Evolutionary conservation across 1,284 basidiomycete species (phyloP), one percentile per base, ranked within the genome.

Genomic region (Mycosarcoma maydis): DNA sequence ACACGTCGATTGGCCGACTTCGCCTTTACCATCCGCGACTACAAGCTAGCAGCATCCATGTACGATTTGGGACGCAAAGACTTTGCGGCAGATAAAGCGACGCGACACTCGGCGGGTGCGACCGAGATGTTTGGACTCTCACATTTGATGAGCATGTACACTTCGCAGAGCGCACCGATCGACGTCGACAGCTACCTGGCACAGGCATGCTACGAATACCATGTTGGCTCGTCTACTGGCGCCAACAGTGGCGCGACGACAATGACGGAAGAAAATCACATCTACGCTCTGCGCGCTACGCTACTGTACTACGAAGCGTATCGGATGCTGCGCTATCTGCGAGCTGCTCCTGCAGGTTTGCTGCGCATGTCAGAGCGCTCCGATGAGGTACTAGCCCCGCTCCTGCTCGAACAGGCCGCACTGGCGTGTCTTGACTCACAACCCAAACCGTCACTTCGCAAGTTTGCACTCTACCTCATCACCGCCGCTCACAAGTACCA

Each of bases 11-110:
- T 98, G 2, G 95, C 94, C 9, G 96, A 99, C 81, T 94, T 98
- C 82, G 90, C 93, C 2, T 96, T 96, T 43, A 89, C 95, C 72
- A 84, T 97, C 0, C 89, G 92, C 1, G 95, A 98, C 83, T 89
- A 90, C 81, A 92, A 91, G 71, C 86, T 95, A 34, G 95, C 95
- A 0, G 85, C 87, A 1, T 84, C 85, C 14, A 88, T 95, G 20
- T 98, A 94, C 90, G 95, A 98, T 73, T 84, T 89, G 2, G 80
- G 92, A 17, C 86, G 92, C 46, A 82, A 80, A 45, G 83, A 84
- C 45, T 78, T 70, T 40, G 60, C 66, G 6, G 57, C 39, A 22
- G 80, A 82, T 41, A 76, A 77, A 47, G 81, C 80, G 4, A 57
- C 42, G 26, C 41, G 56, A 23, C 70, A 81, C 40, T 59, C 59